Evolutionary conservation across 768 basidiomycete genomes (phyloP).

Genomic region (Trametes cinnabarina): DNA sequence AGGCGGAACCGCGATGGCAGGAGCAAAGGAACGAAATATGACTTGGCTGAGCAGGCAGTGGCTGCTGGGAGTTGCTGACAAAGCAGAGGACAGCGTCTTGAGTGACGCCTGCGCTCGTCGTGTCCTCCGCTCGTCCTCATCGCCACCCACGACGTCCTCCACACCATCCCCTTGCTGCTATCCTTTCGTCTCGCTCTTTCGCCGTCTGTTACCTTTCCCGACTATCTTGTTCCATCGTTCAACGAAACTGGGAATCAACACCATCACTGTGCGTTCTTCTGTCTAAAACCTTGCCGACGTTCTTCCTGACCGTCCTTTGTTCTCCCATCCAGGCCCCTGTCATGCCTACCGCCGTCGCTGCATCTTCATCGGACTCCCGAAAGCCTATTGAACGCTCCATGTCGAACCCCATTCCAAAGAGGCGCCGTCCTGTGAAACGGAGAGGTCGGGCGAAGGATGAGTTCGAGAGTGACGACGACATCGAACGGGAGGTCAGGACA

Average conservation of each 20-base stretch:
- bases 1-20: too few species aligned
- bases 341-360: constrained; percentile 20
- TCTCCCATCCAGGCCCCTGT: background rate
- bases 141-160: constrained; percentile 18
- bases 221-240: background rate
- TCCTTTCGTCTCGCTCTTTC: constrained; percentile 2
- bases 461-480: constrained; percentile 75
- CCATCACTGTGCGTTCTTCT: background rate
- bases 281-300: constrained; percentile 1
- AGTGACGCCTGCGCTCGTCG: constrained; percentile 15
- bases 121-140: constrained; percentile 15
- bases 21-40: background rate
- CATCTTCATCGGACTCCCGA: constrained; percentile 7
- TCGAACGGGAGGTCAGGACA: constrained; percentile 66
- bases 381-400: constrained; percentile 16
- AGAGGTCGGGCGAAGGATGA: constrained; percentile 59
- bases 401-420: constrained; percentile 27
- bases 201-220: background rate
- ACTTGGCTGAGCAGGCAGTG: constrained; percentile 1
- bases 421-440: constrained; percentile 50
- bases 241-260: background rate
- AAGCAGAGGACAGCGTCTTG: constrained; percentile 11
- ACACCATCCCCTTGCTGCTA: constrained; percentile 1
- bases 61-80: constrained; percentile 18
- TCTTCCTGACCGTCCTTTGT: background rate